These are phyloP conservation scores for Salix exigua DNA, from an alignment of 345 rosid genomes.

Conservation along the genomic window DNA sequence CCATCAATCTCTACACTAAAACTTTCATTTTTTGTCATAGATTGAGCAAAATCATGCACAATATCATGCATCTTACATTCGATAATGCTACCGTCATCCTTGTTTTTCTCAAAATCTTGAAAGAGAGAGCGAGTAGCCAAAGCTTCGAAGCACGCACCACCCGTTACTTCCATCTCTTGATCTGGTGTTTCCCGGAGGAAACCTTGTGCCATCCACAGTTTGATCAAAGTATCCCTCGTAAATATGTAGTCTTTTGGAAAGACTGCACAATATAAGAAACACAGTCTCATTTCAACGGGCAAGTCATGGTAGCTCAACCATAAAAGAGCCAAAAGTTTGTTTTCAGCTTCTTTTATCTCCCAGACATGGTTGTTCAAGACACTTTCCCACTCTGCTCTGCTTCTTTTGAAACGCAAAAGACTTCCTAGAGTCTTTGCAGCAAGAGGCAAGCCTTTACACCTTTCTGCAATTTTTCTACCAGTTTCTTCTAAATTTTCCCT, in stretches of 20 bases:
- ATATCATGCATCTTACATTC: neutral
- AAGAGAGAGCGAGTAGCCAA: neutral
- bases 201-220: slow-evolving; percentile 20
- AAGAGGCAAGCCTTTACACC: slow-evolving; percentile 8
- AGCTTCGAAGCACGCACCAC: neutral
- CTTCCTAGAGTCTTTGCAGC: slow-evolving; percentile 6
- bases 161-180: neutral
- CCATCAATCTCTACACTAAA: neutral
- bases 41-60: slow-evolving; percentile 3
- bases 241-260: slow-evolving; percentile 1
- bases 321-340: slow-evolving; percentile 3
- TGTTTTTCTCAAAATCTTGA: neutral
- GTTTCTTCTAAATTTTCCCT: neutral
- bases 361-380: slow-evolving; percentile 15
- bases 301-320: slow-evolving; percentile 14
- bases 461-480: neutral
- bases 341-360: slow-evolving; percentile 9
- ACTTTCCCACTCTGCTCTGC: slow-evolving; percentile 15
- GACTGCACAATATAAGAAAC: slow-evolving; percentile 4
- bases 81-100: too few relatives aligned
- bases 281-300: neutral
- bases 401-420: slow-evolving; percentile 1
- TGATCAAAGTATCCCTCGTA: neutral
- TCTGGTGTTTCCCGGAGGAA: neutral
- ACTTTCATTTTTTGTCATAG: neutral